A percentile compares a stretch with the other conserved stretches of the same genome.
These are phyloP conservation scores for Helicocarpus griseus DNA, from an alignment of 2,329 filamentous ascomycete genomes.

Conservation along the genomic window DNA sequence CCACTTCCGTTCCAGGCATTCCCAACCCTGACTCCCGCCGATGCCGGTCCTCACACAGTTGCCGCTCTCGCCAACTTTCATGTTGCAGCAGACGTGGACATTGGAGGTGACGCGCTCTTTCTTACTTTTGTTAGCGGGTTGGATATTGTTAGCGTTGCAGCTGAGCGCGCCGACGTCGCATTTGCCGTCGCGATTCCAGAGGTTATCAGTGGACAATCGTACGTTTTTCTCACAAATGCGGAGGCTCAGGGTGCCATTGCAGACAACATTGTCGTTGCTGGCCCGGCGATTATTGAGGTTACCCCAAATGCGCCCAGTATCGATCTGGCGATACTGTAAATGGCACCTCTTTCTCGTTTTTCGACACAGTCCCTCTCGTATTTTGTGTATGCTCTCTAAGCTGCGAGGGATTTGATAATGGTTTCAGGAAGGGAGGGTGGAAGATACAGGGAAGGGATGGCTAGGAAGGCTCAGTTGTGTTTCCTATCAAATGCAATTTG, in stretches of 20 bases:
- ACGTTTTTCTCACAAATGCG: slow-evolving; percentile 20
- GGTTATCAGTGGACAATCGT: slow-evolving; percentile 20
- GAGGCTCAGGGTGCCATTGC: slow-evolving; percentile 15
- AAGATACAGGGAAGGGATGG: no score
- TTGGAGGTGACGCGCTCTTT: slow-evolving; percentile 10
- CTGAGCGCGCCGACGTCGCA: slow-evolving; percentile 8
- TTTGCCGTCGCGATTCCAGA: slow-evolving; percentile 18
- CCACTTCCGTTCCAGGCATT: slow-evolving; percentile 53
- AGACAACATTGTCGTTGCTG: slow-evolving; percentile 22
- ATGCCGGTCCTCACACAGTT: slow-evolving; percentile 12
- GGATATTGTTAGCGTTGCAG: slow-evolving; percentile 14
- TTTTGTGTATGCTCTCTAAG: no score
- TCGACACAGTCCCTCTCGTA: no score
- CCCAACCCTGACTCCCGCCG: slow-evolving; percentile 34
- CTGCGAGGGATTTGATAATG: no score
- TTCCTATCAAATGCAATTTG: no score
- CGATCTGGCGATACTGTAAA: slow-evolving; percentile 6
- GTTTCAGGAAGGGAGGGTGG: no score
- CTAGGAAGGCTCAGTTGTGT: no score
- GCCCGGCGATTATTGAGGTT: slow-evolving; percentile 25
- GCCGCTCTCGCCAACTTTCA: slow-evolving; percentile 12
- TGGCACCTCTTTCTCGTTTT: no score
- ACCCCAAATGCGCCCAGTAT: slow-evolving; percentile 6
- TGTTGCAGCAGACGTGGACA: slow-evolving; percentile 3
- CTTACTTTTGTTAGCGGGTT: slow-evolving; percentile 19